These are phyloP conservation scores for Colletotrichum sansevieriae DNA, from an alignment of 2,329 filamentous ascomycete genomes.

Conservation along the genomic window DNA sequence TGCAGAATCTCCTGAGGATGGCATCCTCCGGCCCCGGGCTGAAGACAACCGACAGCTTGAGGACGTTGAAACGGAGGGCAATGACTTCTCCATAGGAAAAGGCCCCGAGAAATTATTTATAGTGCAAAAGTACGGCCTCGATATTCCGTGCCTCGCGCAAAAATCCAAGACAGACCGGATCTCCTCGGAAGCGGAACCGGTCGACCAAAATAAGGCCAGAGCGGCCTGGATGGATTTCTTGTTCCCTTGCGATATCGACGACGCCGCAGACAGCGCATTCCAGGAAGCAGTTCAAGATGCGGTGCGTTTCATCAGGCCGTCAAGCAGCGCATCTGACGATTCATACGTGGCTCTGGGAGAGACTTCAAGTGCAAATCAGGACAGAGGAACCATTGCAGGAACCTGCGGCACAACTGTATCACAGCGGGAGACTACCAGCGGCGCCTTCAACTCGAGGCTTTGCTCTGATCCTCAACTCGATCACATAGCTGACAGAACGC, in stretches of 20 bases:
- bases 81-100: no score
- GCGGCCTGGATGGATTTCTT: constrained; percentile 37
- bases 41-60: no score
- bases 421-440: background rate
- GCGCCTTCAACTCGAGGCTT: background rate
- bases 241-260: constrained; percentile 26
- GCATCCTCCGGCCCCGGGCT: no score
- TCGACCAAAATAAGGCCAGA: constrained; percentile 5
- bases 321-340: background rate
- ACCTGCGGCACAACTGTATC: background rate
- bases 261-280: constrained; percentile 7
- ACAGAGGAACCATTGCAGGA: background rate
- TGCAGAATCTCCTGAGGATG: no score
- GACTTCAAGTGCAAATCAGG: background rate
- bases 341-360: no score
- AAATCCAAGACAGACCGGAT: background rate
- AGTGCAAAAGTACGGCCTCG: no score
- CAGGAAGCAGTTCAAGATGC: constrained; percentile 30
- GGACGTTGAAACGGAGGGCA: no score
- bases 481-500: background rate
- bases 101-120: no score
- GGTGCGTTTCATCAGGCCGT: constrained; percentile 22
- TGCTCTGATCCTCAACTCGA: background rate
- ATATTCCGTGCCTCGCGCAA: background rate
- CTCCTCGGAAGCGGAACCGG: background rate